A percentile compares a stretch with the other conserved stretches of the same genome.
Conservation (phyloP, 2,329 filamentous ascomycete genomes). For the Nothophoma quercina region DNA sequence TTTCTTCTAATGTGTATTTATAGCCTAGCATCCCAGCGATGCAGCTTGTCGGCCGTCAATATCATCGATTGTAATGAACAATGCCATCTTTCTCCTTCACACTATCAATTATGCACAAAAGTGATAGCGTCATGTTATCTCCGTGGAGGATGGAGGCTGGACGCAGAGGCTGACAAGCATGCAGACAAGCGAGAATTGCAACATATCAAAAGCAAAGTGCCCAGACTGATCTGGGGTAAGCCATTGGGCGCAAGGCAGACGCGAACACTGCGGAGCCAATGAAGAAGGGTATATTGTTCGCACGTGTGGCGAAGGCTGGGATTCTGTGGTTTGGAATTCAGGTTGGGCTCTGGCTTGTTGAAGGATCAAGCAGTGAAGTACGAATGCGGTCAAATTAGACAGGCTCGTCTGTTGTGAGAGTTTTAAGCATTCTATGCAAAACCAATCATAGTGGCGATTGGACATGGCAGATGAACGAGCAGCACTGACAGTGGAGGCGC, state of each 20-base stretch:
- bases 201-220: constrained; percentile 7
- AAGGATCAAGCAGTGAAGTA: not conserved
- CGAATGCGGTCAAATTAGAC: not conserved
- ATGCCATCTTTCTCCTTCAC: not conserved
- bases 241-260: not conserved
- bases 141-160: not conserved
- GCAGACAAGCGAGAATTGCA: not conserved
- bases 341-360: not conserved
- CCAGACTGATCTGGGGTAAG: constrained; percentile 1
- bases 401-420: not conserved
- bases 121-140: constrained; percentile 7
- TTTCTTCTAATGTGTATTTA: constrained; percentile 17
- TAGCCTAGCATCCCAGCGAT: constrained; percentile 4
- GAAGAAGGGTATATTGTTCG: not conserved
- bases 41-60: not conserved
- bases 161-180: constrained; percentile 1
- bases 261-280: not conserved
- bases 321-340: not conserved
- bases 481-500: not conserved
- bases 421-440: not conserved
- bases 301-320: constrained; percentile 4
- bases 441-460: not conserved
- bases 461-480: not conserved
- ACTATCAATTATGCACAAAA: not conserved
- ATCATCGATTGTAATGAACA: constrained; percentile 10